Base-by-base conservation (phyloP, 345 rosid species). In the Eucalyptus pumila region DNA sequence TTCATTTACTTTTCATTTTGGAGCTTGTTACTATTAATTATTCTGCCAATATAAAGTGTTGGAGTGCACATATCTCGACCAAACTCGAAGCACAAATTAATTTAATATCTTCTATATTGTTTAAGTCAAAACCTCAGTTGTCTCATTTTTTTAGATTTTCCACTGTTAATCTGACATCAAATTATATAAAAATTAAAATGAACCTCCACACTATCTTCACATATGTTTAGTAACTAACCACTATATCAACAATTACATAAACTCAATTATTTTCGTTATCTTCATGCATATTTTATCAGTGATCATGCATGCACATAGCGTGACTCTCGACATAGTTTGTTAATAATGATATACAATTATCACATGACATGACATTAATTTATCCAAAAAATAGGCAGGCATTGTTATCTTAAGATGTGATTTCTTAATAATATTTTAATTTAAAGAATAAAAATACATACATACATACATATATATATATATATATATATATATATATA, bases 251-350 rank as follows among this genome's bases (percentile, higher is more conserved):
- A 10, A 19, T 37, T 72, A 72, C 45, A 37, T 72, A 19, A 65
- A 72, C 14, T 72, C 81, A 37, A 37, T 34, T 37, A 72, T 72
- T 72, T 19, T 0, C 3, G 1, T 72, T 37, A 26, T 37, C 27
- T 37, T 37, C 14, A 72, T 21, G 11, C 45, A 72, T 19, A 19
- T 72, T 72, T 21, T 10, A 37, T 72, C 2, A 14, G 37, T 37
- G 45, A 72, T 37, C 14, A 17, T 5, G 14, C 45, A 19, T 34
- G 14, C 0, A 14, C 14, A 6, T 72, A 37, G 26, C 0, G 2
- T 5, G 26, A 4, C 27, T 37, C 45, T 72, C 8, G 0, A 72
- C 8, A 10, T 72, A 37, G 26, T 72, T 72, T 34, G 14, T 19
- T 34, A 45, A 37, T 72, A 72, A 34, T 37, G 14, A 5, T 72